phyloP scores from a whole-genome alignment of 768 basidiomycete genomes.

The Kwoniella heveanensis region DNA sequence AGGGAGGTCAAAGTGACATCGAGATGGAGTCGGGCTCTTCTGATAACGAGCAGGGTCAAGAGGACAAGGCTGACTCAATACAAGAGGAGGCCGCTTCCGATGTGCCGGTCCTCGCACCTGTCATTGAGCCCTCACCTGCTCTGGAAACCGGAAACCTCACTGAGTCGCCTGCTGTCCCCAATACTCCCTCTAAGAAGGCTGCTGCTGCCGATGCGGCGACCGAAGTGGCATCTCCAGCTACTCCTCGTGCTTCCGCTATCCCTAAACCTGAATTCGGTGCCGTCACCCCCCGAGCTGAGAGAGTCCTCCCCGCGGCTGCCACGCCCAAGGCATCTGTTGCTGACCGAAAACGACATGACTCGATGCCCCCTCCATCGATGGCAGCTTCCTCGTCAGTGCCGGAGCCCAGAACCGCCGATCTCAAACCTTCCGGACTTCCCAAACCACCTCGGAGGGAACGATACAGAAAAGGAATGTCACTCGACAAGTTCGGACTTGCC shows the following conservation, averaged over 20 bases:
- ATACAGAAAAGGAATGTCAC: slow-evolving; percentile 69
- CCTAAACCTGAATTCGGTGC: slow-evolving; percentile 11
- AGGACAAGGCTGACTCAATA: slow-evolving; percentile 19
- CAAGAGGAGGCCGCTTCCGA: slow-evolving; percentile 12
- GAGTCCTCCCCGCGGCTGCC: slow-evolving; percentile 1
- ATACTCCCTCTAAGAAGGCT: slow-evolving; percentile 31
- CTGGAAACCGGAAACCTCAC: background rate
- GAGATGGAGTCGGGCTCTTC: slow-evolving; percentile 41
- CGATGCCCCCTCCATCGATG: slow-evolving; percentile 22
- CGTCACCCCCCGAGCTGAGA: slow-evolving; percentile 32
- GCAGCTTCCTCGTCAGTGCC: slow-evolving; percentile 7
- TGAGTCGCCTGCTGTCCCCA: slow-evolving; percentile 13
- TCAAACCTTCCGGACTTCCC: slow-evolving; percentile 29
- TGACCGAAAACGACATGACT: slow-evolving; percentile 21
- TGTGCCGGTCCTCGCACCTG: slow-evolving; percentile 18
- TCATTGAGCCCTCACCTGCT: slow-evolving; percentile 3
- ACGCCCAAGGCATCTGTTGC: slow-evolving; percentile 29
- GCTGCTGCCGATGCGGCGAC: background rate
- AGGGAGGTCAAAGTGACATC: slow-evolving; percentile 30
- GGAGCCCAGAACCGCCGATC: slow-evolving; percentile 12
- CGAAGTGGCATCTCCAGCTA: slow-evolving; percentile 30
- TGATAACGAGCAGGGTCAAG: slow-evolving; percentile 18
- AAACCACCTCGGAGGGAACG: slow-evolving; percentile 49
- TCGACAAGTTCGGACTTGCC: slow-evolving; percentile 76
- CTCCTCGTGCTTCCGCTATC: slow-evolving; percentile 32